Conservation (phyloP, 257 asterid genomes). For the Solanum lycopersicoides region DNA sequence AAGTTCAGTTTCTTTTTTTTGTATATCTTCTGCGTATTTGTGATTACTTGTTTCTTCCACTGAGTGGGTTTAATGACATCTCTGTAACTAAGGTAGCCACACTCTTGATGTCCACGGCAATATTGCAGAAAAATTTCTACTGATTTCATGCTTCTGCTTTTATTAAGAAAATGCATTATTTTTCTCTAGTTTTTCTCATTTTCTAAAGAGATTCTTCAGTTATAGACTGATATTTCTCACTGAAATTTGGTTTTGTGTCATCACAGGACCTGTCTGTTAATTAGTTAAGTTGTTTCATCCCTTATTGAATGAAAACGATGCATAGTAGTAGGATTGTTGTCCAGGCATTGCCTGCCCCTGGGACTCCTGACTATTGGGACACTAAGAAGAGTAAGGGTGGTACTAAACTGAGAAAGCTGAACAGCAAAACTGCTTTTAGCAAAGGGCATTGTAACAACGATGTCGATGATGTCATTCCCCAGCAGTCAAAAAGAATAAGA, state of each 20-base stretch:
- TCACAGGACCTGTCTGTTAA: neutral
- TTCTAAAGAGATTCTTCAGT: neutral
- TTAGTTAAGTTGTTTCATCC: neutral
- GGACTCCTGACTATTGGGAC: neutral
- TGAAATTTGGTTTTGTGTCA: neutral
- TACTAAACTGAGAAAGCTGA: neutral
- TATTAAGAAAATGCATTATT: neutral
- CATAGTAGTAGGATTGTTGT: conserved; percentile 1
- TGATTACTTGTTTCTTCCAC: neutral
- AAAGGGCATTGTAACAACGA: neutral
- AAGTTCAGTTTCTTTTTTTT: neutral
- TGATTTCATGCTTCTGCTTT: neutral
- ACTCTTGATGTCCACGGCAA: neutral
- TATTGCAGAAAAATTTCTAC: neutral
- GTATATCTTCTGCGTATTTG: neutral
- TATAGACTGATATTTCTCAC: neutral
- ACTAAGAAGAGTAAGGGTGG: neutral
- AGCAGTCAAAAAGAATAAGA: neutral
- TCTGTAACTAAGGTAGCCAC: neutral
- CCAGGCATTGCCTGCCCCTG: neutral
- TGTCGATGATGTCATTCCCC: neutral
- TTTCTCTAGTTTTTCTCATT: neutral
- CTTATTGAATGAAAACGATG: neutral
- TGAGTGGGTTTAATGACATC: neutral
- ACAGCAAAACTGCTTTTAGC: neutral